Evolutionary conservation across 768 basidiomycete species (phyloP), one percentile per base, ranked within the genome.

Genomic region (Tephrocybe sp.): DNA sequence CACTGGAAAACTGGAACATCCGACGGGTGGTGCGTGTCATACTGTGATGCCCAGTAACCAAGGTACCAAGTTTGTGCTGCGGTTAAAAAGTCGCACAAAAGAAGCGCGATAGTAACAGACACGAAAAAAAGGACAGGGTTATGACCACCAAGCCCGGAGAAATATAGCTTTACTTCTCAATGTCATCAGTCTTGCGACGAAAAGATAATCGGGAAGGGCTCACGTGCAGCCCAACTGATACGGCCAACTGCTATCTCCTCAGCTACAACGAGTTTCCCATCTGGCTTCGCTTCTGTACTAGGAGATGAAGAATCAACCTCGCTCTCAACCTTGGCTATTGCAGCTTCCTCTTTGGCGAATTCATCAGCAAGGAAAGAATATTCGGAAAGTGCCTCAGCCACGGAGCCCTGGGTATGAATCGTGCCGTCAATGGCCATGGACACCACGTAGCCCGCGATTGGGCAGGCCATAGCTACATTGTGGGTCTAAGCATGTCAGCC

Each of bases 161-260:
- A 57, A 51, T 70, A 74, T 7, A 77, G 60, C 48, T 65, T 69
- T 15, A 77, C 63, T 55, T 53, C 16, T 13, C 60, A 21, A 15
- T 38, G 39, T 41, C 53, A 49, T 56, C 13, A 69, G 68, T 15
- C 61, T 60, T 63, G 18, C 28, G 1, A 3, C 25, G 9, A 37
- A 2, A n/a, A 27, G 37, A 49, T 47, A 32, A 21, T 31, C 19
- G 19, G 30, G 11, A 15, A 31, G 11, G 54, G 64, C 69, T 51
- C 62, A 66, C 74, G 54, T 35, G 78, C 68, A 30, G 67, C 49
- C 75, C 78, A 80, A 38, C 78, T 76, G 24, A 87, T 76, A 51
- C 78, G 80, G 0, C 85, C 84, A 44, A 76, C 71, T 6, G 70
- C 75, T 37, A 86, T 73, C 58, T 88, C 86, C 60, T 88, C 86